phyloP scores from a whole-genome alignment of 768 basidiomycete species.

The Zangia roseola region DNA sequence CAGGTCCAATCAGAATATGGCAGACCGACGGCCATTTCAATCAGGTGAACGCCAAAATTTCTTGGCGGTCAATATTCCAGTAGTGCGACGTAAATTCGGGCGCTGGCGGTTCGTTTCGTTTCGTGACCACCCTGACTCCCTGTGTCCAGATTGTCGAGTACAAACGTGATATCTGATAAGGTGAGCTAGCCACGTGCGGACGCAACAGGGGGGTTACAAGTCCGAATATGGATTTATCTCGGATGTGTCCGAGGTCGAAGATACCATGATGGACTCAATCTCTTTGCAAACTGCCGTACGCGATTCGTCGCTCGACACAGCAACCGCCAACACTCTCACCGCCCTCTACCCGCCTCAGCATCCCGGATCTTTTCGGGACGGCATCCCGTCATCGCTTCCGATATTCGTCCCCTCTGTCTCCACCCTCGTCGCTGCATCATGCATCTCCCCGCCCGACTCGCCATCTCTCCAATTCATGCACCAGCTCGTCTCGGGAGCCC shows the following conservation, averaged over 20 bases:
- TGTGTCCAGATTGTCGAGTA: not conserved
- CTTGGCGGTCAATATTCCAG: not conserved
- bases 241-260: too few relatives aligned
- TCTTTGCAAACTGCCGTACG: conserved; percentile 4
- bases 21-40: too few relatives aligned
- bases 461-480: conserved; percentile 8
- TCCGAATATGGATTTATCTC: too few relatives aligned
- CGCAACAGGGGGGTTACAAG: too few relatives aligned
- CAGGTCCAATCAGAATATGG: conserved; percentile 5
- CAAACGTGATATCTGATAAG: too few relatives aligned
- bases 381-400: conserved; percentile 1
- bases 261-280: not conserved
- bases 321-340: conserved; percentile 9
- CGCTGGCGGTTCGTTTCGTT: not conserved
- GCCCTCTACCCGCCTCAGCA: conserved; percentile 3
- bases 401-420: conserved; percentile 14
- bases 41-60: not conserved
- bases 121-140: too few relatives aligned
- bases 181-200: not conserved
- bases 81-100: not conserved
- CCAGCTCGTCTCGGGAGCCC: conserved; percentile 39
- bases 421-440: conserved; percentile 11
- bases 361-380: not conserved
- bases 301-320: not conserved
- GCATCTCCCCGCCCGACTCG: conserved; percentile 3